Percentiles rank a stretch among this genome's conserved stretches.
Conservation (phyloP, 2,329 filamentous ascomycete genomes). For the Penicillium sp. region DNA sequence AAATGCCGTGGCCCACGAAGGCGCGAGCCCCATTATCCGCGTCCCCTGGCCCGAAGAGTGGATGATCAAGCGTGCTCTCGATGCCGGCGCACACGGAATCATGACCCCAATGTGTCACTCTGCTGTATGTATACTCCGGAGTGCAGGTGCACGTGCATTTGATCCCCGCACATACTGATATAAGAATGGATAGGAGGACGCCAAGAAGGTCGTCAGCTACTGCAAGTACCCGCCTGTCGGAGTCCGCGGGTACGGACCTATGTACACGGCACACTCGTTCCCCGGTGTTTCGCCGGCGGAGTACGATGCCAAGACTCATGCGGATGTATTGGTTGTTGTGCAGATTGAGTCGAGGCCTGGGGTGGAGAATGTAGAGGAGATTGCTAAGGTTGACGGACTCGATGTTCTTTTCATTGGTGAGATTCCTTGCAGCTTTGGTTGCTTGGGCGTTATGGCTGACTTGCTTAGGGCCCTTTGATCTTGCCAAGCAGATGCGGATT, state of each 20-base stretch:
- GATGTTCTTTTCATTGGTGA: constrained; percentile 42
- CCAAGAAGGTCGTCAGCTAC: constrained; percentile 29
- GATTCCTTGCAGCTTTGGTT: neutral
- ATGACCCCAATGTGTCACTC: constrained; percentile 38
- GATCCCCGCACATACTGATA: neutral
- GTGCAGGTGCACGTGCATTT: neutral
- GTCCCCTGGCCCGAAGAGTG: constrained; percentile 37
- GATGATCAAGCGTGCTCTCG: constrained; percentile 42
- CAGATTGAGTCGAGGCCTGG: constrained; percentile 44
- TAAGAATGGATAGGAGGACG: constrained; percentile 23
- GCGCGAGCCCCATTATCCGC: constrained; percentile 36
- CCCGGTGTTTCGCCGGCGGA: constrained; percentile 26
- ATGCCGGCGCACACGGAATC: constrained; percentile 38
- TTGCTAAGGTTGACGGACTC: constrained; percentile 41
- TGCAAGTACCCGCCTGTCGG: constrained; percentile 34
- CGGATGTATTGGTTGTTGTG: constrained; percentile 32
- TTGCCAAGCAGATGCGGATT: constrained; percentile 41
- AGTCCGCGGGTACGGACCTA: constrained; percentile 35
- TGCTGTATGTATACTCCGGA: constrained; percentile 17
- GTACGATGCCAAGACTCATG: constrained; percentile 37
- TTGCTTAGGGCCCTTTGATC: constrained; percentile 31
- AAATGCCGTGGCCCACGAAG: constrained; percentile 37
- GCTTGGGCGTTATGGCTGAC: neutral
- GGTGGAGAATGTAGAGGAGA: constrained; percentile 45
- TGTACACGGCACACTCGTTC: constrained; percentile 35